Evolutionary conservation across 2,329 filamentous ascomycete species (phyloP).

Genomic region (Cryoendolithus antarcticus): DNA sequence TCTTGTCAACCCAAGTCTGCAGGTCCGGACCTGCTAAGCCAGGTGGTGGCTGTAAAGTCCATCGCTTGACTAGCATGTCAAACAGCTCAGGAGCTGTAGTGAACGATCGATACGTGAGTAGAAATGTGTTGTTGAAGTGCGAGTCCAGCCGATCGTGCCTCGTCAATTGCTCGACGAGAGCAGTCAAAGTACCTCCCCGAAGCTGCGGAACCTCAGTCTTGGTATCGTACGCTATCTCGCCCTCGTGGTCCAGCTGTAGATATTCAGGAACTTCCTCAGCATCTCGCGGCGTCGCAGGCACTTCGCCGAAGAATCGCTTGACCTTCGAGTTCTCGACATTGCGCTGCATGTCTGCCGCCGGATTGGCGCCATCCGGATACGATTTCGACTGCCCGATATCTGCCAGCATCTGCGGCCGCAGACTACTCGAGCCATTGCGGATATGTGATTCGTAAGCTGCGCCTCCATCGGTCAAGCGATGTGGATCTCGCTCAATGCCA

Average conservation of each 20-base stretch:
- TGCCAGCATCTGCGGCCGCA: constrained; percentile 39
- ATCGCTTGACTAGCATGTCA: constrained; percentile 80
- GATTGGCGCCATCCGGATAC: constrained; percentile 44
- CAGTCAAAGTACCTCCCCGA: constrained; percentile 79
- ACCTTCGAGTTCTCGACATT: constrained; percentile 36
- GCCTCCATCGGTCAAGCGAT: constrained; percentile 26
- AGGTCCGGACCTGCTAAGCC: constrained; percentile 64
- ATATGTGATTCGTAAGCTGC: constrained; percentile 18
- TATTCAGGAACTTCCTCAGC: constrained; percentile 74
- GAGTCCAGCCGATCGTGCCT: constrained; percentile 92
- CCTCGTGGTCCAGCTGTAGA: constrained; percentile 73
- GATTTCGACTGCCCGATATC: constrained; percentile 51
- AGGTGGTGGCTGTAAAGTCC: constrained; percentile 81
- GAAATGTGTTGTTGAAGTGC: constrained; percentile 93
- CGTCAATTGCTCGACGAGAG: constrained; percentile 86
- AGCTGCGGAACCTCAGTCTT: constrained; percentile 66
- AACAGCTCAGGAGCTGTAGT: constrained; percentile 84
- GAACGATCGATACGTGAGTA: constrained; percentile 92
- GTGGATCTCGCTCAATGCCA: constrained; percentile 20
- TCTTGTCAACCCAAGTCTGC: constrained; percentile 80
- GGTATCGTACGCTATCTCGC: constrained; percentile 77
- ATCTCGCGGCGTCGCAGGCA: constrained; percentile 32
- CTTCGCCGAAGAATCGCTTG: constrained; percentile 40
- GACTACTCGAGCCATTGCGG: constrained; percentile 19
- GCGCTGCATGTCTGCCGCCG: constrained; percentile 16